These are phyloP conservation scores for Suhomyces ambrosiae DNA, from an alignment of 1,139 yeast species.

Conservation along the genomic window DNA sequence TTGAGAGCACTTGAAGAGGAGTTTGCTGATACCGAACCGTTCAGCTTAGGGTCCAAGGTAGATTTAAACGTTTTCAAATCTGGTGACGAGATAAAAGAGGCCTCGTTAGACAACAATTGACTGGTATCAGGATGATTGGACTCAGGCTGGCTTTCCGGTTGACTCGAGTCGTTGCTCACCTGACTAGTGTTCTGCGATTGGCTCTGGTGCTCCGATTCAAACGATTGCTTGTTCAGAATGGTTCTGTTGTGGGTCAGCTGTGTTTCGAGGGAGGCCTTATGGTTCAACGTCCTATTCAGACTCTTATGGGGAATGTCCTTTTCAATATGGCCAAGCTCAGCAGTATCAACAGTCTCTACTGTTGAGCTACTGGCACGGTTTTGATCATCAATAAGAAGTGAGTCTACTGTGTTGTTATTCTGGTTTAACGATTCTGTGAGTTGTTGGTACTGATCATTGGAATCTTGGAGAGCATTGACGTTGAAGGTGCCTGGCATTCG, in stretches of 20 bases:
- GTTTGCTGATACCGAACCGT: conserved; percentile 33
- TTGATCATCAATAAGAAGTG: conserved; percentile 9
- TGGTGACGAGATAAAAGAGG: conserved; percentile 11
- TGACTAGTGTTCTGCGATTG: neutral
- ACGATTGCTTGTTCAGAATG: neutral
- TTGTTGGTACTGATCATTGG: conserved; percentile 25
- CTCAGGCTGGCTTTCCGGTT: neutral
- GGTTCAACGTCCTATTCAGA: conserved; percentile 9
- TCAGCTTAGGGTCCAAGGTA: conserved; percentile 43
- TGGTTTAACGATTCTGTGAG: conserved; percentile 22
- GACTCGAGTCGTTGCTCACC: neutral
- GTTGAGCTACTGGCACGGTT: conserved; percentile 7
- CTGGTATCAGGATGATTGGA: neutral
- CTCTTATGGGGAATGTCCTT: conserved; percentile 4
- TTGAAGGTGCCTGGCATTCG: conserved; percentile 63
- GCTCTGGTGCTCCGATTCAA: neutral
- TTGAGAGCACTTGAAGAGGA: conserved; percentile 20
- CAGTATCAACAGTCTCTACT: conserved; percentile 12
- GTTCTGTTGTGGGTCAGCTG: conserved; percentile 4
- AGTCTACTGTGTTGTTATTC: conserved; percentile 16
- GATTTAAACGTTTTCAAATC: conserved; percentile 20
- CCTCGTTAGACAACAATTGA: neutral
- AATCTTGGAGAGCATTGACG: conserved; percentile 50
- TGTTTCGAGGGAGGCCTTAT: conserved; percentile 9
- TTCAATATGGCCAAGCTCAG: conserved; percentile 6